Percentiles rank a stretch among this genome's conserved stretches.
These are phyloP conservation scores for Pseudozyma tsukubaensis DNA, from an alignment of 1,284 basidiomycete species.

Conservation along the genomic window DNA sequence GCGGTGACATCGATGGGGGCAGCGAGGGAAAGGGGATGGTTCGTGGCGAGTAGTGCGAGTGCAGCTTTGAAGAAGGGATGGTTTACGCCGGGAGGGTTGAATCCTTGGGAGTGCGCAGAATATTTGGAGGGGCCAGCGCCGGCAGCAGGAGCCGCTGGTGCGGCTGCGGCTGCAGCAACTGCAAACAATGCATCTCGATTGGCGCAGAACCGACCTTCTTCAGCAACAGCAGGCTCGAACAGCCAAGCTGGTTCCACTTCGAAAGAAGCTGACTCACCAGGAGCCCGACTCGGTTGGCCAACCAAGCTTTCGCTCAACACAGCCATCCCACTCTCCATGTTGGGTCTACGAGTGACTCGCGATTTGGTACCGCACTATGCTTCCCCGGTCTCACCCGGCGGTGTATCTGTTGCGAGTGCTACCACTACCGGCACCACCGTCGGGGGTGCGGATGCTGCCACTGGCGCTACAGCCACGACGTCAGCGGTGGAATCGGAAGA, in stretches of 20 bases:
- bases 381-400: slow-evolving; percentile 14
- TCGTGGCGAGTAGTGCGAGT: slow-evolving; percentile 26
- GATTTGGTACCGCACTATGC: slow-evolving; percentile 41
- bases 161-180: neutral
- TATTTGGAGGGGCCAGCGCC: slow-evolving; percentile 30
- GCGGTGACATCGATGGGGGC: neutral
- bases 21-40: slow-evolving; percentile 6
- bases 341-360: slow-evolving; percentile 33
- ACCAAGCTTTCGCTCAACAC: slow-evolving; percentile 36
- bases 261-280: slow-evolving; percentile 10
- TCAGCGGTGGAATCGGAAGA: neutral
- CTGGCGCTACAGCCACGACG: neutral
- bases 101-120: slow-evolving; percentile 49
- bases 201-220: neutral
- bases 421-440: neutral
- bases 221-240: neutral
- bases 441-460: neutral
- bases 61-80: slow-evolving; percentile 34
- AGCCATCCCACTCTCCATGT: slow-evolving; percentile 29
- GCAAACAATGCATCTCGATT: too few relatives aligned
- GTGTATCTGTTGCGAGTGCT: neutral
- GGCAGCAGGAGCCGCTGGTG: slow-evolving; percentile 2
- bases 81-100: slow-evolving; percentile 32
- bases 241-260: neutral
- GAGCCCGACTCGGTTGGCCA: slow-evolving; percentile 34